A percentile compares a stretch with the other conserved stretches of the same genome.
phyloP scores from a whole-genome alignment of 306 rosid genomes.

The Fagus crenata region DNA sequence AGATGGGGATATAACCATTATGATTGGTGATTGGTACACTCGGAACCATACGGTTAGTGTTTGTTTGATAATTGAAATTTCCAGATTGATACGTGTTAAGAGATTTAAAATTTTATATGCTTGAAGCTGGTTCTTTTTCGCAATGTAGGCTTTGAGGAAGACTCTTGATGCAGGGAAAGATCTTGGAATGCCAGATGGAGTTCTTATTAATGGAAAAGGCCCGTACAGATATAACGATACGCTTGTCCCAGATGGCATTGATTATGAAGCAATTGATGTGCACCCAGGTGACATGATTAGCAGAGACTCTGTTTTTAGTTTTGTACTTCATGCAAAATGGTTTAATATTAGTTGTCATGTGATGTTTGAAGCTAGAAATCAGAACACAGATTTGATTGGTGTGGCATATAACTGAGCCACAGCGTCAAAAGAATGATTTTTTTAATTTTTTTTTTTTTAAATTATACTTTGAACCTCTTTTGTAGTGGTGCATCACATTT shows the following conservation, averaged over 20 bases:
- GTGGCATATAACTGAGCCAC: conserved; percentile 1
- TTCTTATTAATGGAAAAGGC: conserved; percentile 96
- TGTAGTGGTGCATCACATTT: neutral
- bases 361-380: neutral
- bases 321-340: neutral
- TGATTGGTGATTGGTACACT: conserved; percentile 92
- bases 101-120: neutral
- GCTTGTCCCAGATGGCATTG: conserved; percentile 83
- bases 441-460: neutral
- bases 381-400: neutral
- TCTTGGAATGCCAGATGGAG: conserved; percentile 95
- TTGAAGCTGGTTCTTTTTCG: conserved; percentile 31
- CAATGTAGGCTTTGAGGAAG: conserved; percentile 76
- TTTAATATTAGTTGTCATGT: neutral
- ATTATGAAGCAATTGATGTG: conserved; percentile 66
- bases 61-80: conserved; percentile 16
- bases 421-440: neutral
- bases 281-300: conserved; percentile 59
- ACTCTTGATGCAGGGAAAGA: conserved; percentile 79
- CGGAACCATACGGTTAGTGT: conserved; percentile 83
- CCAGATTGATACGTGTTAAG: conserved; percentile 1
- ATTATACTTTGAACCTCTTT: neutral
- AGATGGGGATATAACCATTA: conserved; percentile 60
- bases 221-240: conserved; percentile 83
- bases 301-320: conserved; percentile 12